Evolutionary conservation across 2,329 filamentous ascomycete genomes (phyloP).

Genomic region (Immersiporthe knoxdaviesiana): DNA sequence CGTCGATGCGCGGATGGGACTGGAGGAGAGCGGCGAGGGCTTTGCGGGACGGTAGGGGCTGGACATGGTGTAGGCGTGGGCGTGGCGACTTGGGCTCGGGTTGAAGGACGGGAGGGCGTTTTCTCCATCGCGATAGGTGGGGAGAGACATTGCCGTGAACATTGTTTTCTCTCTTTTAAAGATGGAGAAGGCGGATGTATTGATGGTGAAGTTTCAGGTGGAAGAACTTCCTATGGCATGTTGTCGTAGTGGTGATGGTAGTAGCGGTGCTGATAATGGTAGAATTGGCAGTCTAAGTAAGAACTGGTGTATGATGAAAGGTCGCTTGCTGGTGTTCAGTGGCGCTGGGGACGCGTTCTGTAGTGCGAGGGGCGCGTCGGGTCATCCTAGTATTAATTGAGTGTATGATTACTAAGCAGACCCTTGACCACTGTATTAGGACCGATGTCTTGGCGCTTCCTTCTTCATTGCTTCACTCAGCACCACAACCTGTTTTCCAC

Average conservation of each 20-base stretch:
- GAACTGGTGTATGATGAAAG: background rate
- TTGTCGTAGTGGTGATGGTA: background rate
- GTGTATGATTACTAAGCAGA: constrained; percentile 7
- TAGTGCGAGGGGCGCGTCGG: constrained; percentile 7
- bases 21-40: constrained; percentile 61
- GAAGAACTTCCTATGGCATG: background rate
- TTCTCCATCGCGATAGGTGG: constrained; percentile 46
- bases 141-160: constrained; percentile 44
- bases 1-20: constrained; percentile 56
- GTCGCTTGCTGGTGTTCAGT: too few relatives aligned
- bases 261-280: background rate
- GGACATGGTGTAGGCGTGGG: constrained; percentile 38
- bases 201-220: background rate
- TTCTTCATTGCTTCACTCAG: background rate
- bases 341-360: constrained; percentile 6
- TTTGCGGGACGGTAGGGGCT: constrained; percentile 48
- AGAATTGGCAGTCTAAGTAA: background rate
- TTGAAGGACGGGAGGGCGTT: constrained; percentile 8
- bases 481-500: background rate
- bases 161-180: constrained; percentile 31
- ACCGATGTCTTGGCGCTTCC: background rate
- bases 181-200: too few relatives aligned
- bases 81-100: background rate
- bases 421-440: background rate
- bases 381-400: constrained; percentile 6